Evolutionary conservation across 2,329 filamentous ascomycete genomes (phyloP), one percentile per base, ranked within the genome.

Genomic region (Aspergillus sp.): DNA sequence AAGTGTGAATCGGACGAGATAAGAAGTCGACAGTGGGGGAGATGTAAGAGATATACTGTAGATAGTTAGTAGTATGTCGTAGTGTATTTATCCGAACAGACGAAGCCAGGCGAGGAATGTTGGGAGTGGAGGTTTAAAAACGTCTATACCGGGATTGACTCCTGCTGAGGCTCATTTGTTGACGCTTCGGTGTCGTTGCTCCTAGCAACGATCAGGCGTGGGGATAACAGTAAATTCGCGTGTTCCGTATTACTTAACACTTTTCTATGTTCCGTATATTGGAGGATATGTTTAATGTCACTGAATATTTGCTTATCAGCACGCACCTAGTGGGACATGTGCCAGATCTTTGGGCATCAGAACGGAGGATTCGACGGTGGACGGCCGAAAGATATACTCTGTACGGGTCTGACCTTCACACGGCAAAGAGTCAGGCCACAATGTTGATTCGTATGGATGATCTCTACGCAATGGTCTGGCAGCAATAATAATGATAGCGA

Each of bases 101-200:
- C n/a, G 12, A 32, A 32, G 4, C 12, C 36, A 39, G 36, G 27
- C 19, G 49, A 53, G 48, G 57, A 61, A 61, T 61, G 58, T 60
- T 58, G 54, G 52, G 44, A 56, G 58, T 62, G 62, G 64, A 62
- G 52, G 19, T 19, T 19, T 19, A 19, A 19, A 19, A 19, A 19
- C 26, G 36, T 39, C n/a, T 26, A 19, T 39, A 39, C 27, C 27
- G 19, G 19, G 19, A 19, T 19, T 19, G 19, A 19, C 26, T 26
- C 52, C 45, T 52, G 45, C 44, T 51, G 46, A 52, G 36, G 50
- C 42, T 51, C 47, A 44, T 45, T 44, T 60, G 57, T 60, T 60
- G 57, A 56, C 51, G 55, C 39, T 19, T 19, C 44, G 44, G 36
- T 44, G 44, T 50, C 58, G 57, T 66, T 66, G 63, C 64, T 57